phyloP scores from a whole-genome alignment of 2,329 filamentous ascomycete genomes.

The Cordyceps farinosa region DNA sequence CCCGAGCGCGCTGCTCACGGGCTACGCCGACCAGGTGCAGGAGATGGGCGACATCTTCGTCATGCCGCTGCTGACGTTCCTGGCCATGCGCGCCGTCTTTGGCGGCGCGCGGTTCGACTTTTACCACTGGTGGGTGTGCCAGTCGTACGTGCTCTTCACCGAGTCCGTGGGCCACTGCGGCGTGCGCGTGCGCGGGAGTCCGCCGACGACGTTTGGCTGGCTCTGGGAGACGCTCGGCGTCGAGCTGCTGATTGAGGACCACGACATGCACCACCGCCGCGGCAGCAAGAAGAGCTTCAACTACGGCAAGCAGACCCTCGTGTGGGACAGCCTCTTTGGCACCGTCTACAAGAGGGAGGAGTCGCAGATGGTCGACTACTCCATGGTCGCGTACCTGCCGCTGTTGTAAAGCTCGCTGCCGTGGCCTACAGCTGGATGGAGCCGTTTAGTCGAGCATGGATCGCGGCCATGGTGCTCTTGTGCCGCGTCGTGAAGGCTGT shows the following conservation, averaged over 20 bases:
- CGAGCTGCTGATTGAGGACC: conserved; percentile 39
- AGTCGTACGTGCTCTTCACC: conserved; percentile 39
- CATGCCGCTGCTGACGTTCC: conserved; percentile 37
- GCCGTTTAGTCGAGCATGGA: too few relatives aligned
- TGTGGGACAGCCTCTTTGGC: conserved; percentile 34
- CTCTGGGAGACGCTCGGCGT: conserved; percentile 29
- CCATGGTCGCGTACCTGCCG: conserved; percentile 26
- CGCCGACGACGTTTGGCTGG: conserved; percentile 31
- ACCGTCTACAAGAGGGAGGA: conserved; percentile 35
- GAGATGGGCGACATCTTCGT: conserved; percentile 41
- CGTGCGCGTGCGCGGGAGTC: conserved; percentile 31
- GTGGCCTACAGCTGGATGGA: too few relatives aligned
- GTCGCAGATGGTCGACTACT: conserved; percentile 30
- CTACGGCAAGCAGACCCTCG: conserved; percentile 34
- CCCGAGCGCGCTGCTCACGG: conserved; percentile 36
- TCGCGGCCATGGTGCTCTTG: too few relatives aligned
- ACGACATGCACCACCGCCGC: conserved; percentile 28
- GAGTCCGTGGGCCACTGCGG: conserved; percentile 38
- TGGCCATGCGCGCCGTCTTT: conserved; percentile 29
- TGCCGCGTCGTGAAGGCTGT: too few relatives aligned
- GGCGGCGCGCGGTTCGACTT: conserved; percentile 40
- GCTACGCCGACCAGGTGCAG: conserved; percentile 41
- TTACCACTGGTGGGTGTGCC: conserved; percentile 45
- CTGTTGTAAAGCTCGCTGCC: conserved; percentile 18
- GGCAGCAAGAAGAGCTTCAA: conserved; percentile 29